Evolutionary conservation across 805 yeast genomes (phyloP).

Genomic region (Starmerella khaoyaiensis): DNA sequence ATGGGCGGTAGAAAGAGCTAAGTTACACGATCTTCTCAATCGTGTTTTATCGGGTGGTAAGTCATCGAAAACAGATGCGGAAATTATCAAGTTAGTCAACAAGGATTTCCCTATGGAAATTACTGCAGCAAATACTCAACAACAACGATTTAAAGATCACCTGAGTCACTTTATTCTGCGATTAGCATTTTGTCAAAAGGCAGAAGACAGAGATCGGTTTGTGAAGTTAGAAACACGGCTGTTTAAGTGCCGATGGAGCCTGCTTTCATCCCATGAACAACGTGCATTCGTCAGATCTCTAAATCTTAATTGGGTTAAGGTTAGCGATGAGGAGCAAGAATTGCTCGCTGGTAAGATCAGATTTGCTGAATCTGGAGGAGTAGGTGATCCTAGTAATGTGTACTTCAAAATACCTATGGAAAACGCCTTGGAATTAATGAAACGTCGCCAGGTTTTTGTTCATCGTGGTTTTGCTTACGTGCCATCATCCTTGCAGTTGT

Average conservation of each 20-base stretch:
- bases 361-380: no score
- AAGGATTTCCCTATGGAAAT: slow-evolving; percentile 50
- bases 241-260: slow-evolving; percentile 58
- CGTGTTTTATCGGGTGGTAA: slow-evolving; percentile 30
- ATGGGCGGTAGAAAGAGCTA: slow-evolving; percentile 90
- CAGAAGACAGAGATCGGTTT: slow-evolving; percentile 71
- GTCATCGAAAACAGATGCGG: slow-evolving; percentile 34
- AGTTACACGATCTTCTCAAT: slow-evolving; percentile 67
- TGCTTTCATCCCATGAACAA: slow-evolving; percentile 54
- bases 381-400: not conserved
- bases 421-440: slow-evolving; percentile 58
- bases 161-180: slow-evolving; percentile 82
- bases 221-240: slow-evolving; percentile 60
- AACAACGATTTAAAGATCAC: slow-evolving; percentile 74
- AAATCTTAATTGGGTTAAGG: slow-evolving; percentile 61
- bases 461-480: slow-evolving; percentile 66
- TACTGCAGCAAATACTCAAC: slow-evolving; percentile 2
- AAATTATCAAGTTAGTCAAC: slow-evolving; percentile 48
- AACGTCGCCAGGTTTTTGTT: slow-evolving; percentile 56
- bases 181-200: slow-evolving; percentile 71
- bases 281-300: slow-evolving; percentile 51
- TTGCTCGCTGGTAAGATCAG: slow-evolving; percentile 39
- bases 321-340: slow-evolving; percentile 47
- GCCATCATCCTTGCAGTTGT: slow-evolving; percentile 68
- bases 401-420: slow-evolving; percentile 74